Percentiles rank a stretch among this genome's conserved stretches.
phyloP scores from a whole-genome alignment of 768 basidiomycete genomes.

The Tylopilus subfusipes region DNA sequence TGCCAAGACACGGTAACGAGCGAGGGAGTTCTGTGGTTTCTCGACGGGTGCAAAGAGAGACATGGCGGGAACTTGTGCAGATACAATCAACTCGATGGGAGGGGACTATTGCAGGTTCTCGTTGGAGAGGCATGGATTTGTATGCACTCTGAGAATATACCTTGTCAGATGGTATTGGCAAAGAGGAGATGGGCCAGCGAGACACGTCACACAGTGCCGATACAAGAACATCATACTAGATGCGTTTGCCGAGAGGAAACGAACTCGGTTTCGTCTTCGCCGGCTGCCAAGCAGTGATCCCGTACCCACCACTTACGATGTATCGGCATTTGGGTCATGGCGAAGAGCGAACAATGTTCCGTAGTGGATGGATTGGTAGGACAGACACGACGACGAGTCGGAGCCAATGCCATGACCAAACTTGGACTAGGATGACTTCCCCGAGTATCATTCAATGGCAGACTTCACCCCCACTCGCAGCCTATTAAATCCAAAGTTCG shows the following conservation, averaged over 20 bases:
- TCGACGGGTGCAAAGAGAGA: slow-evolving; percentile 2
- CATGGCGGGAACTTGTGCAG: background rate
- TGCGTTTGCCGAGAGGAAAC: too few species aligned
- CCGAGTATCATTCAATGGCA: slow-evolving; percentile 23
- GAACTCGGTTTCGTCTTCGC: too few species aligned
- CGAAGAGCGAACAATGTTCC: too few species aligned
- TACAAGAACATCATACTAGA: background rate
- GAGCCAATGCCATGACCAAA: too few species aligned
- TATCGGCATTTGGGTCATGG: background rate
- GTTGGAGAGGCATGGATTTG: background rate
- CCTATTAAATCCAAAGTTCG: slow-evolving; percentile 78
- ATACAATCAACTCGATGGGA: background rate
- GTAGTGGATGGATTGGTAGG: too few species aligned
- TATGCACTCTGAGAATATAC: background rate
- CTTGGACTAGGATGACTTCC: slow-evolving; percentile 3
- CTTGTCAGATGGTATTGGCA: background rate
- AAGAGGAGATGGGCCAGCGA: background rate
- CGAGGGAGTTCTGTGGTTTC: slow-evolving; percentile 18
- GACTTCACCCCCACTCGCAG: slow-evolving; percentile 45
- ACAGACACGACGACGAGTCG: too few species aligned
- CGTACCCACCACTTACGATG: background rate
- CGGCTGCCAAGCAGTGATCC: background rate
- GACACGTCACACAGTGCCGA: background rate
- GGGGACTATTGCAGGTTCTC: too few species aligned
- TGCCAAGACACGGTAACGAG: slow-evolving; percentile 21